Evolutionary conservation across 345 rosid species (phyloP), one percentile per base, ranked within the genome.

Genomic region (Bruguiera sexangula): DNA sequence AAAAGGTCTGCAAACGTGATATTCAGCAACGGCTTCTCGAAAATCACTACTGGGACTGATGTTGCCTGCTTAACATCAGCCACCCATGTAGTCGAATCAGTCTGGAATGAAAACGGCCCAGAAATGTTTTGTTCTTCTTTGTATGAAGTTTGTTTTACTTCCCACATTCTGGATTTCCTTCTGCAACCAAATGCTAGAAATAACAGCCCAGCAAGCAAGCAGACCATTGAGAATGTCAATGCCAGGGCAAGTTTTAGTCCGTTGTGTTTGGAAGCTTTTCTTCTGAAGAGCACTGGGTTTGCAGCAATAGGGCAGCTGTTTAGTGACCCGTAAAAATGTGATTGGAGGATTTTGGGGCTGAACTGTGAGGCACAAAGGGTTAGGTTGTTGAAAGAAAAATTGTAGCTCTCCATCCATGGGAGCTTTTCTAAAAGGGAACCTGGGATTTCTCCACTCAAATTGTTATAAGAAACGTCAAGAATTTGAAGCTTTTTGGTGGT

Each of bases 51-150:
- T 0, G 84, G 85, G 34, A 93, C 96, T 3, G 87, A 82, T n/a
- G 72, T 82, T 56, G 97, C 96, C 71, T 88, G 94, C 83, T 91
- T 93, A 59, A 93, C 94, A 84, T 89, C 96, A 32, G 98, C 98
- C 3, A 93, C 88, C 97, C 98, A 91, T 36, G 91, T 91, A n/a
- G 93, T 89, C 2, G 96, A 93, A 87, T 93, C 97, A 0, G 97
- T 87, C 68, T 93, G 92, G 82, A 91, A 93, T 0, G 96, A 89
- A 68, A 93, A 91, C 0, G 98, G 97, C 30, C 97, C 97, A 0
- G 97, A 89, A 76, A 93, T 79, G 48, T 73, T 83, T 66, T 81
- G 90, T 62, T 89, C 98, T 62, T 93, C 98, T 65, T 85, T 93
- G 29, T 75, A 87, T 2, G 93, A 79, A n/a, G 82, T 66, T 72